phyloP scores from a whole-genome alignment of 2,329 filamentous ascomycete species.

The Peltaster fructicola region DNA sequence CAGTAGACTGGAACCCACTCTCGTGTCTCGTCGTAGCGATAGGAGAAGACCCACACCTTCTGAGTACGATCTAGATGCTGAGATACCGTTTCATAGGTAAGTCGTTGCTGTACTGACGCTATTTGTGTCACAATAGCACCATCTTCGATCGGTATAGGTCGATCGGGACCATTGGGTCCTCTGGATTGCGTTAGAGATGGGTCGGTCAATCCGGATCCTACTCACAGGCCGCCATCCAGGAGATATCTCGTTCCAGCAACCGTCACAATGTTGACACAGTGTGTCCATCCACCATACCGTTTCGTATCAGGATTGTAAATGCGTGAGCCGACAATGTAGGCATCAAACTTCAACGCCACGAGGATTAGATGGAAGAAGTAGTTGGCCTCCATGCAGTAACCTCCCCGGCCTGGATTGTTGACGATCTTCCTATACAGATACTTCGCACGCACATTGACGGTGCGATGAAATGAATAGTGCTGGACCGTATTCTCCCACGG shows the following conservation, averaged over 20 bases:
- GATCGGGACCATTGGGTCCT: constrained; percentile 42
- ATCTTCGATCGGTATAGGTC: constrained; percentile 38
- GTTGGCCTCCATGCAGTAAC: constrained; percentile 45
- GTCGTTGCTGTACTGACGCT: constrained; percentile 3
- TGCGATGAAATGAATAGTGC: constrained; percentile 34
- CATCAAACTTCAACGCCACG: constrained; percentile 31
- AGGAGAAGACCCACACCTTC: constrained; percentile 27
- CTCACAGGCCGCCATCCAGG: constrained; percentile 49
- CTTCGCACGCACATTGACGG: constrained; percentile 31
- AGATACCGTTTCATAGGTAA: constrained; percentile 7
- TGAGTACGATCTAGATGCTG: constrained; percentile 13
- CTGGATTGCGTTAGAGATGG: too few species aligned
- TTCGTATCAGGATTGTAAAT: constrained; percentile 12
- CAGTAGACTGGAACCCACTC: constrained; percentile 45
- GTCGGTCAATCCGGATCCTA: too few species aligned
- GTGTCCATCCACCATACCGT: constrained; percentile 15
- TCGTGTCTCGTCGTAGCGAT: constrained; percentile 17
- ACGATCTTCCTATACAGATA: constrained; percentile 36
- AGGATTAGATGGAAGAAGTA: constrained; percentile 34
- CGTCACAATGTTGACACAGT: constrained; percentile 27
- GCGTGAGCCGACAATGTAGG: constrained; percentile 23
- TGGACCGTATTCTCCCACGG: constrained; percentile 40
- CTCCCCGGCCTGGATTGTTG: constrained; percentile 27
- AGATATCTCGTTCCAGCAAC: constrained; percentile 33
- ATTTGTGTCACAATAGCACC: constrained; percentile 15